Conservation (phyloP, 352 stramenopile species). For the Elongisporangium undulatum region DNA sequence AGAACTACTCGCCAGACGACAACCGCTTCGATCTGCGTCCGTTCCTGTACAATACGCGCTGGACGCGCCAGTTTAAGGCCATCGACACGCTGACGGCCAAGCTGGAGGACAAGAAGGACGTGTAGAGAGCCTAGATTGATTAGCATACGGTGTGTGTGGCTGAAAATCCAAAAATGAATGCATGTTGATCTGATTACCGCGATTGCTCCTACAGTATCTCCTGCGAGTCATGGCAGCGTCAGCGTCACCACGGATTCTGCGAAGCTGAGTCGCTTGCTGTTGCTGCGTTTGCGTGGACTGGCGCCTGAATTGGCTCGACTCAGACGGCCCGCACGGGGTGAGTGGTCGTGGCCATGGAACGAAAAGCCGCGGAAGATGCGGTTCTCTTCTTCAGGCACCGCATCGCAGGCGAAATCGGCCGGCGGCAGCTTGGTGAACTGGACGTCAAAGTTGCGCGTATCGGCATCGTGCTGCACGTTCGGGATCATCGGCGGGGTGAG, state of each 20-base stretch:
- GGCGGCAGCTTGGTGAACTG: constrained; percentile 84
- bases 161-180: constrained; percentile 3
- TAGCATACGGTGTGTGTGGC: neutral
- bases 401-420: constrained; percentile 58
- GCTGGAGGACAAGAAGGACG: constrained; percentile 72
- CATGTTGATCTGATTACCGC: constrained; percentile 5
- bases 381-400: constrained; percentile 41
- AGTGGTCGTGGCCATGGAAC: constrained; percentile 49
- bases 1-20: constrained; percentile 98
- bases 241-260: neutral
- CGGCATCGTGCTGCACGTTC: constrained; percentile 81
- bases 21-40: constrained; percentile 98
- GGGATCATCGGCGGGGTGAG: constrained; percentile 89
- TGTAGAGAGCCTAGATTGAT: constrained; percentile 17
- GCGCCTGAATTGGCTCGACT: neutral
- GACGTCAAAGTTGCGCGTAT: constrained; percentile 94
- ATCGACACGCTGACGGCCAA: constrained; percentile 91
- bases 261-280: neutral
- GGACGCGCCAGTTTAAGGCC: constrained; percentile 93
- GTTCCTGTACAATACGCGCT: constrained; percentile 97
- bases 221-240: neutral
- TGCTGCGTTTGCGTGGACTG: constrained; percentile 2
- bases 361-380: constrained; percentile 73
- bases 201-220: neutral
- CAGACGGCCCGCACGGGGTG: neutral